A percentile compares a stretch with the other conserved stretches of the same genome.
phyloP scores from a whole-genome alignment of 768 basidiomycete species.

The Tulasnella sp. region DNA sequence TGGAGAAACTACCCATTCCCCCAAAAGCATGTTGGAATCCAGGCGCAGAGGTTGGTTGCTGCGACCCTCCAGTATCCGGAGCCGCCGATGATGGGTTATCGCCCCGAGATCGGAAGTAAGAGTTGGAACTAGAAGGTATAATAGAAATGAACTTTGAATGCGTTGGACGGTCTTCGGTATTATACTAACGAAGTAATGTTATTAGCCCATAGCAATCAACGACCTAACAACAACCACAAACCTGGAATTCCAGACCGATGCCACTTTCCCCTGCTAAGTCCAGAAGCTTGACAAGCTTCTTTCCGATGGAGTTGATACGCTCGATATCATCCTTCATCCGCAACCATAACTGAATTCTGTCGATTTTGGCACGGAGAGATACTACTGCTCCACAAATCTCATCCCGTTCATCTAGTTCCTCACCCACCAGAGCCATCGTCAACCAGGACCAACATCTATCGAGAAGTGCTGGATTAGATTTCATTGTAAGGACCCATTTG shows the following conservation, averaged over 20 bases:
- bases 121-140: constrained; percentile 7
- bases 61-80: constrained; percentile 4
- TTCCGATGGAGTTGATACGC: constrained; percentile 70
- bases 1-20: constrained; percentile 6
- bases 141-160: constrained; percentile 75
- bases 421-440: constrained; percentile 81
- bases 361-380: constrained; percentile 71
- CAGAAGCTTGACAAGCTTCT: constrained; percentile 65
- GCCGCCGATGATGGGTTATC: neutral
- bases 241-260: constrained; percentile 85
- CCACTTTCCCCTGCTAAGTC: constrained; percentile 74
- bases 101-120: constrained; percentile 5
- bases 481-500: constrained; percentile 92
- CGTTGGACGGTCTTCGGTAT: constrained; percentile 73
- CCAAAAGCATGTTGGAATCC: neutral
- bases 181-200: constrained; percentile 40
- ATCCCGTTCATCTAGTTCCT: constrained; percentile 52
- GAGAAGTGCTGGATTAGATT: constrained; percentile 60
- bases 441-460: constrained; percentile 87
- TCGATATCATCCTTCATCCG: constrained; percentile 76
- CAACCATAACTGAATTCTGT: constrained; percentile 87
- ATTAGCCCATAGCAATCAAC: neutral
- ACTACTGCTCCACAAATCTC: constrained; percentile 67
- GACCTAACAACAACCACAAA: constrained; percentile 25
- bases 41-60: constrained; percentile 1